Percentiles rank a stretch among this genome's conserved stretches.
Evolutionary conservation across 208 protist genomes (phyloP).

Genomic region (Trypanosoma congolense): DNA sequence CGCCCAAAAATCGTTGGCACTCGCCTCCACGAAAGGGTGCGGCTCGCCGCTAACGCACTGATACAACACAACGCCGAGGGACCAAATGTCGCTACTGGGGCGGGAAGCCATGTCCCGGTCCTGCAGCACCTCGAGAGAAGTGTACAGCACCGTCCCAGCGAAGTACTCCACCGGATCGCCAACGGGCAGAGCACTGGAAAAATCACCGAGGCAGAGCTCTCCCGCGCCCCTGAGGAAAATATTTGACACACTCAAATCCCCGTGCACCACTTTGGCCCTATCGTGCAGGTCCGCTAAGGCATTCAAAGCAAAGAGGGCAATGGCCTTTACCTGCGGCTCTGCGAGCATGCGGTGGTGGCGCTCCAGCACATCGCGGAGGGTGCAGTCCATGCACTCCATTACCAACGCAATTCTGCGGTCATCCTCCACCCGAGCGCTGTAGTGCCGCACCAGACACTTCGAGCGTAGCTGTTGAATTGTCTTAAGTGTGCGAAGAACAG

Average conservation of each 20-base stretch:
- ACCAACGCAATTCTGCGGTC: constrained; percentile 32
- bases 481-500: constrained; percentile 1
- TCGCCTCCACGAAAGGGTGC: constrained; percentile 25
- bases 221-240: constrained; percentile 26
- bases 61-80: constrained; percentile 39
- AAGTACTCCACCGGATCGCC: constrained; percentile 9
- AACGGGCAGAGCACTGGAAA: constrained; percentile 8
- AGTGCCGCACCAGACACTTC: constrained; percentile 32
- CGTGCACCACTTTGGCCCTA: constrained; percentile 34
- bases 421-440: constrained; percentile 30
- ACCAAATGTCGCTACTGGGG: constrained; percentile 34
- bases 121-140: constrained; percentile 15
- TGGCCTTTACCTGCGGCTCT: constrained; percentile 10
- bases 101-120: constrained; percentile 13
- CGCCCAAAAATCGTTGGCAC: constrained; percentile 7
- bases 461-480: constrained; percentile 6
- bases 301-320: constrained; percentile 28
- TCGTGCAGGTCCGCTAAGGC: constrained; percentile 51
- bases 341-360: constrained; percentile 3
- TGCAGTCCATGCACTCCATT: constrained; percentile 24
- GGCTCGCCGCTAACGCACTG: constrained; percentile 30
- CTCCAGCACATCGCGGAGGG: constrained; percentile 26
- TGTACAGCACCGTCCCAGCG: constrained; percentile 17
- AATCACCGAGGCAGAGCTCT: constrained; percentile 20
- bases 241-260: constrained; percentile 56